Evolutionary conservation across 495 filamentous ascomycete species (phyloP).

Genomic region (Hyaloscypha finlandica): DNA sequence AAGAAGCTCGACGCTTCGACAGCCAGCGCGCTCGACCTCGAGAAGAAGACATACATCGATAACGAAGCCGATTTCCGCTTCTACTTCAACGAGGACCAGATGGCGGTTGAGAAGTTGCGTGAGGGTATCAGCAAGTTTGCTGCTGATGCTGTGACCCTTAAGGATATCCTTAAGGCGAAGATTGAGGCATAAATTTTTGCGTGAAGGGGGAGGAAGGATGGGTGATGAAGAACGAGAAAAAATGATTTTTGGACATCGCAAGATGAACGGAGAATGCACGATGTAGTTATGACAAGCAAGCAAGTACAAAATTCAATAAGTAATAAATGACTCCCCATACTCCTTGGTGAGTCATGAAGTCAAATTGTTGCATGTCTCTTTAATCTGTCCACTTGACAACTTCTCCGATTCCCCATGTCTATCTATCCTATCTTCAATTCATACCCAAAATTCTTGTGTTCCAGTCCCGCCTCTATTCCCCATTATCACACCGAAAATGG

Average conservation of each 20-base stretch:
- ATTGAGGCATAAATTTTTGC: conserved; percentile 42
- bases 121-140: conserved; percentile 99
- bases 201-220: neutral
- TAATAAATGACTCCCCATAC: neutral
- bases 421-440: neutral
- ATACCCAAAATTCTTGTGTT: neutral
- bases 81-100: conserved; percentile 98
- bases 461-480: conserved; percentile 8
- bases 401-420: neutral
- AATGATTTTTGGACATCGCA: neutral
- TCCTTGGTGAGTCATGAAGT: neutral
- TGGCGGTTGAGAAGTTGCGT: conserved; percentile 98
- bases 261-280: neutral
- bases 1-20: conserved; percentile 82
- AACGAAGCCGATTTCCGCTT: conserved; percentile 93
- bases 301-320: neutral
- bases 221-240: neutral
- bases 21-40: conserved; percentile 69
- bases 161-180: conserved; percentile 88
- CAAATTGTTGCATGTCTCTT: neutral
- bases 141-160: conserved; percentile 90
- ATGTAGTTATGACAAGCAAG: neutral
- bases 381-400: neutral
- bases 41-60: conserved; percentile 88
- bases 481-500: neutral